Percentiles rank a stretch among this genome's conserved stretches.
phyloP scores from a whole-genome alignment of 371 early-diverging fungal species.

The Apophysomyces elegans region DNA sequence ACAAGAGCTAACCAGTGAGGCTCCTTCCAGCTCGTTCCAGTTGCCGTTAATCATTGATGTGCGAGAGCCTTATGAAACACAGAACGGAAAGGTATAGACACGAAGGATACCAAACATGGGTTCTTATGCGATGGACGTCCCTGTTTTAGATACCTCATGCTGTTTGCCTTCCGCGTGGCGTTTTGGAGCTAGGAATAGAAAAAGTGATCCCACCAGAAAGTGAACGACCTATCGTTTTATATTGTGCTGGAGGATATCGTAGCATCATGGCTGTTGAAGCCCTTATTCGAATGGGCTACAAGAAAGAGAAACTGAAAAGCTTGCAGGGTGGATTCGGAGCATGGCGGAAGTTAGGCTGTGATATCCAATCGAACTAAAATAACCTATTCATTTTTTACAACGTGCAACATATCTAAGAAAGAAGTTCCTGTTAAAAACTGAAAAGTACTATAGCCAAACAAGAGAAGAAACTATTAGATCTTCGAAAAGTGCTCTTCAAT shows the following conservation, averaged over 20 bases:
- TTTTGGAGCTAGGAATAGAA: slow-evolving; percentile 32
- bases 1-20: slow-evolving; percentile 12
- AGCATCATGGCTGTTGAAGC: slow-evolving; percentile 60
- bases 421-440: too few relatives aligned
- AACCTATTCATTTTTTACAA: too few relatives aligned
- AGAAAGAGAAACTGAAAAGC: slow-evolving; percentile 39
- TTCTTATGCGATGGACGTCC: neutral
- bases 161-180: slow-evolving; percentile 30
- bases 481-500: neutral
- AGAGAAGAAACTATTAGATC: neutral
- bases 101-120: neutral
- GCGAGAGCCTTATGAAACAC: slow-evolving; percentile 27
- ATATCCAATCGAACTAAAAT: slow-evolving; percentile 18
- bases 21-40: slow-evolving; percentile 4
- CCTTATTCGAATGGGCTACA: slow-evolving; percentile 57
- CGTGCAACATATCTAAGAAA: too few relatives aligned
- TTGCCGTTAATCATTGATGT: slow-evolving; percentile 34
- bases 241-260: slow-evolving; percentile 61
- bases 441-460: neutral
- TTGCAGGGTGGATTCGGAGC: slow-evolving; percentile 35
- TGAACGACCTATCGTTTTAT: slow-evolving; percentile 46
- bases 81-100: slow-evolving; percentile 27
- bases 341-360: slow-evolving; percentile 33
- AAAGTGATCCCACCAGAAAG: slow-evolving; percentile 34
- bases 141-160: slow-evolving; percentile 33